Percentiles rank a stretch among this genome's conserved stretches.
These are phyloP conservation scores for Rubia occidens DNA, from an alignment of 305 asterid genomes.

Conservation along the genomic window DNA sequence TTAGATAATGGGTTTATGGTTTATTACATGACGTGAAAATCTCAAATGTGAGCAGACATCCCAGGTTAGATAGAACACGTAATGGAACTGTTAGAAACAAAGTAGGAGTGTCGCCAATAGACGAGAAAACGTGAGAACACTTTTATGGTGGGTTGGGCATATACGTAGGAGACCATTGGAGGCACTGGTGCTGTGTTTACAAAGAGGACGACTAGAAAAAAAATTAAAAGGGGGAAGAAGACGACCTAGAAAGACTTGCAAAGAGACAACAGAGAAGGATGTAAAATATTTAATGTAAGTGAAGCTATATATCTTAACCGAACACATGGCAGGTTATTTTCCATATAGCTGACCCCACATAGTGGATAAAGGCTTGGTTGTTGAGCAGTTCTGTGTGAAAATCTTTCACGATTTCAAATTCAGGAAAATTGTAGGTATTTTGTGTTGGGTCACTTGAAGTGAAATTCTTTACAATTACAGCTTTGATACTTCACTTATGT, in stretches of 20 bases:
- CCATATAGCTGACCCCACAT: no score
- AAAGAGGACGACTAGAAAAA: background rate
- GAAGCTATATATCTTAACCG: no score
- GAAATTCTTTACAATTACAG: background rate
- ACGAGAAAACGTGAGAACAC: background rate
- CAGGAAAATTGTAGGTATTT: background rate
- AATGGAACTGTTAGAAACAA: background rate
- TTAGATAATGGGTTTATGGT: background rate
- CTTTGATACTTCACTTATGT: background rate
- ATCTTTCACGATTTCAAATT: background rate
- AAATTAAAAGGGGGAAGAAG: no score
- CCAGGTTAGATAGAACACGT: background rate
- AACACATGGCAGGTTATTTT: no score
- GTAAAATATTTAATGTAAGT: no score
- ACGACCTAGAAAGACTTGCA: no score
- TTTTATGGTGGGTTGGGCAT: background rate
- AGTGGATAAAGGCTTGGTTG: background rate
- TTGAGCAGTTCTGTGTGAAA: background rate
- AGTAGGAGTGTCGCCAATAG: no score
- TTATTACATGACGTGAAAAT: background rate
- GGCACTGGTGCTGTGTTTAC: background rate
- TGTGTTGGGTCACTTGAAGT: background rate
- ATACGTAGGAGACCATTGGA: background rate
- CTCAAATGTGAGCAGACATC: background rate
- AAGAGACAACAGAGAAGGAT: no score